A percentile compares a stretch with the other conserved stretches of the same genome.
Evolutionary conservation across 257 asterid species (phyloP).

Genomic region (Linderniella brevidens): DNA sequence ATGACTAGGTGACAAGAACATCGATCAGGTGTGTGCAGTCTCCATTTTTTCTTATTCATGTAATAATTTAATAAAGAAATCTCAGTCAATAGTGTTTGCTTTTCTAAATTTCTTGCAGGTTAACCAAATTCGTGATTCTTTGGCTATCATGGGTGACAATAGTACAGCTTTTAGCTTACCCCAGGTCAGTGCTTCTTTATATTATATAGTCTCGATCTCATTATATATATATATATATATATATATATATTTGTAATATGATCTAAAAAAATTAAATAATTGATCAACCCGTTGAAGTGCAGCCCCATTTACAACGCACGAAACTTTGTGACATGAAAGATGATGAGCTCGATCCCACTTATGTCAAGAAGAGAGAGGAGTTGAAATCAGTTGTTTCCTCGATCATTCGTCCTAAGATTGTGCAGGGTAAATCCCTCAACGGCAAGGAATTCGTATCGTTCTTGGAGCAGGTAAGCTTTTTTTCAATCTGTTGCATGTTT

Average conservation of each 20-base stretch:
- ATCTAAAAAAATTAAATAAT: background rate
- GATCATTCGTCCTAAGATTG: conserved; percentile 81
- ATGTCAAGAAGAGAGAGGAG: conserved; percentile 65
- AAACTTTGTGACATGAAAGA: conserved; percentile 93
- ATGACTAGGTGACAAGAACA: conserved; percentile 67
- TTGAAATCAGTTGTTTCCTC: conserved; percentile 72
- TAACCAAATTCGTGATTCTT: conserved; percentile 90
- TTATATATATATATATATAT: background rate
- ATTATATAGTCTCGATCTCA: background rate
- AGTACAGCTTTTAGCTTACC: conserved; percentile 98
- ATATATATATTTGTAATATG: background rate
- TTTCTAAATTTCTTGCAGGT: conserved; percentile 33
- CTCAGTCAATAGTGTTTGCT: conserved; percentile 1
- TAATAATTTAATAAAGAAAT: conserved; percentile 7
- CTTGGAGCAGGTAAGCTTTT: conserved; percentile 58
- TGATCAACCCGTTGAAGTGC: conserved; percentile 8
- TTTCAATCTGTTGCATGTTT: conserved; percentile 9
- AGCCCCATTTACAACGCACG: conserved; percentile 96
- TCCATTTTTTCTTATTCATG: conserved; percentile 6
- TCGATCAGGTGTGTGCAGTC: conserved; percentile 45
- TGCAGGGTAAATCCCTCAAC: conserved; percentile 82
- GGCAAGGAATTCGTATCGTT: conserved; percentile 89
- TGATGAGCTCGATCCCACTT: conserved; percentile 63
- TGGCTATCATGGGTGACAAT: conserved; percentile 87
- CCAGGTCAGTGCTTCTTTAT: conserved; percentile 37